Base-by-base conservation (phyloP, 345 rosid species). In the Eutrema japonicum region DNA sequence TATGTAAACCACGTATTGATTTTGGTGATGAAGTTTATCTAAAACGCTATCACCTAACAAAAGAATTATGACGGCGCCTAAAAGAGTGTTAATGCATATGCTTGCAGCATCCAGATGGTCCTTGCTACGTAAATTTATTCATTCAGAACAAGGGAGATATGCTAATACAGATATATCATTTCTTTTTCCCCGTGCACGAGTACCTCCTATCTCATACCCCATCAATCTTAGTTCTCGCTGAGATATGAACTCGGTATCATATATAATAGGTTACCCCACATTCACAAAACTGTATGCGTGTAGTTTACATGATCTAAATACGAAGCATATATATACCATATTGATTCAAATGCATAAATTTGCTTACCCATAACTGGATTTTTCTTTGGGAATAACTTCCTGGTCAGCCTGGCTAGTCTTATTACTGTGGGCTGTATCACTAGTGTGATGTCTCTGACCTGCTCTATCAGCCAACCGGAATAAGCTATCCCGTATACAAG, bases 391-490 rank as follows among this genome's bases (percentile, higher is more conserved):
- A 27, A 67, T 53, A 73, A 70, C 79, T 78, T 79, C 84, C 52
- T 72, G 79, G 53, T 83, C 88, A 68, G 82, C 87, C 80, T 81
- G 81, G 73, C 84, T 63, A 81, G 76, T 52, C 73, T 74, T 86
- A 74, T 79, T 84, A 59, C 78, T 79, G 75, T 88, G 84, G 72
- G 83, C 71, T 48, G 85, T 72, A 75, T 84, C 88, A 74, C 82
- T 71, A 38, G 85, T 73, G 60, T 71, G 76, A 78, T 88, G 90
- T 86, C 98, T 89, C 71, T 84, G 89, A 78, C 72, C 68, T n/a
- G 96, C 92, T 73, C 89, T 88, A 83, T 89, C 92, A 73, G 97
- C 94, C 85, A 95, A 74, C 80, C 97, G 92, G 85, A 83, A 86
- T 89, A 95, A 89, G 92, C 99, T 95, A 85, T 89, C 97, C 36